Percentiles rank a stretch among this genome's conserved stretches.
phyloP scores from a whole-genome alignment of 108 stramenopile genomes.

The Nannochloropsis granulata region DNA sequence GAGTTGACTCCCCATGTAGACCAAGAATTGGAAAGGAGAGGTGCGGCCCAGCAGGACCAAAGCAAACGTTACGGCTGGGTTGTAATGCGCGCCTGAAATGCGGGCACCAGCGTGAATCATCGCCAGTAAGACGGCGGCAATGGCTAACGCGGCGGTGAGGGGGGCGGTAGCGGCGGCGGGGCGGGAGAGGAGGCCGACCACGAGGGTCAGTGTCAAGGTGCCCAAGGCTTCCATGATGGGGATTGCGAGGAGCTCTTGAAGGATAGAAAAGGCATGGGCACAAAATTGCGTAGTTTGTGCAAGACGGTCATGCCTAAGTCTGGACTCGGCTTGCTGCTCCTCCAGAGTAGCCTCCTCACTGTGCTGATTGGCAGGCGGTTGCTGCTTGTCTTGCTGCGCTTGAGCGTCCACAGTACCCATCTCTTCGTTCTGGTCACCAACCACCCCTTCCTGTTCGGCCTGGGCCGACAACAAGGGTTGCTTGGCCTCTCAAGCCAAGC shows the following conservation, averaged over 20 bases:
- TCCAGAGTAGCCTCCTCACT: no score
- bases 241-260: not conserved
- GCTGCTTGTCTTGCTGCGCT: no score
- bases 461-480: not conserved
- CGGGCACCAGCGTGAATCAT: not conserved
- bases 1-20: not conserved
- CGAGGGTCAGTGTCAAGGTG: not conserved
- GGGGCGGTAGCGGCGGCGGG: not conserved
- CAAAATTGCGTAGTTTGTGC: not conserved
- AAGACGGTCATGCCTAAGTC: no score
- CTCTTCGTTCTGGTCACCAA: no score
- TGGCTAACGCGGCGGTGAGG: not conserved
- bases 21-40: not conserved
- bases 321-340: no score
- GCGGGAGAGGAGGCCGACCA: not conserved
- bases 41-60: not conserved
- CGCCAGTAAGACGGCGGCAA: not conserved
- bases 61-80: not conserved
- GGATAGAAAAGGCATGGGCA: not conserved
- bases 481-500: not conserved
- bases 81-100: not conserved
- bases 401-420: no score
- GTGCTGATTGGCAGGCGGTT: no score
- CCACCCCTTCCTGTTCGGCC: no score
- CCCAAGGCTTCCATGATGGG: not conserved